Evolutionary conservation across 2,329 filamentous ascomycete species (phyloP), one percentile per base, ranked within the genome.

Genomic region (Trichoderma aggressivum): DNA sequence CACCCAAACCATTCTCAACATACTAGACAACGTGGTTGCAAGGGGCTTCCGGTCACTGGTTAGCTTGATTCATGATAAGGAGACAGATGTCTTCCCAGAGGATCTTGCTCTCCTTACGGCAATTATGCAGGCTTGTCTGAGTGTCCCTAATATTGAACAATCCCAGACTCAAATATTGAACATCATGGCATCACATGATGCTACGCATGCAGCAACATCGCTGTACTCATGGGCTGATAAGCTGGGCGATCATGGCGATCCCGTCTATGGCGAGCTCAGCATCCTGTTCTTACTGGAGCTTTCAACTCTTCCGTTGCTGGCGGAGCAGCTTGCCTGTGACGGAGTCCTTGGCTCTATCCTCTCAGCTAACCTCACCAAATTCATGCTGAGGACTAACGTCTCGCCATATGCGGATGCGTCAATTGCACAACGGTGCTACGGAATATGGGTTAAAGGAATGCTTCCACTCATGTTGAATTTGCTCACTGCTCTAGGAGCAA

Each of bases 221-320:
- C 86, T 99, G 6, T 98, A 95, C 81, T 97, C 94, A 0, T 99
- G 96, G 96, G 89, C 95, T 5, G 94, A 98, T 80, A 90, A 91
- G 74, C 86, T 98, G 28, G 88, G 91, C 0, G 87, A 91, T 43
- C 88, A 91, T 70, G 89, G 90, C 32, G 95, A 98, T 78, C 95
- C 96, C 0, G 85, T 98, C 34, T 98, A 98, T 80, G 96, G 94
- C 74, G 94, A 98, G 78, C 88, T 98, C n/a, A 93, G 92, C 76
- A 87, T 97, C 53, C 86, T 94, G 30, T 97, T 98, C 81, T 86
- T 99, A 16, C 89, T 97, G 26, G 93, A 97, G 75, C 87, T 99
- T 14, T 97, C 94, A 1, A 91, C 89, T 16, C 86, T 98, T 16
- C 92, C 92, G 0, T 82, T 89, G 21, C 86, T 98, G 65, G 95